Conservation (phyloP, 495 filamentous ascomycete genomes). For the Penicillium cataractarum region DNA sequence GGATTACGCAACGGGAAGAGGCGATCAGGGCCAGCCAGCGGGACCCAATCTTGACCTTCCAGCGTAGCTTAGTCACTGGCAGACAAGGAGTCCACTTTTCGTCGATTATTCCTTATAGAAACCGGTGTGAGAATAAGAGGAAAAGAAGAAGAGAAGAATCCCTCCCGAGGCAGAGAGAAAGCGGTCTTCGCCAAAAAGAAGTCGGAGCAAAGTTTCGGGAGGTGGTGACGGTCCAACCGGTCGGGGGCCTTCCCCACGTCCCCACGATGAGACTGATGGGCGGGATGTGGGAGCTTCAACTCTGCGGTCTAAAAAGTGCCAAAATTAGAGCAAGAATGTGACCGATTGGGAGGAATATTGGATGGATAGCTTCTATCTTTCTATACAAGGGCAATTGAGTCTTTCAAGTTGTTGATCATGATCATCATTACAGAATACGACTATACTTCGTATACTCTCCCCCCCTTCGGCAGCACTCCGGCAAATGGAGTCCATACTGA, state of each 20-base stretch:
- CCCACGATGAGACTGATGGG: constrained; percentile 7
- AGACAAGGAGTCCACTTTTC: not conserved
- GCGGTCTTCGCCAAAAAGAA: not conserved
- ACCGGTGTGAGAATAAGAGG: not conserved
- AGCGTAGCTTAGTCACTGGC: constrained; percentile 4
- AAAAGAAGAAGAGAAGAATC: not conserved
- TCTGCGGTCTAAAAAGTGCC: not conserved
- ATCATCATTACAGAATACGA: not conserved
- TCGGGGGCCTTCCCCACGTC: constrained; percentile 19
- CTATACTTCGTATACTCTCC: not conserved
- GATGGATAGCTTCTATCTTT: not conserved
- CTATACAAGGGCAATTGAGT: not conserved
- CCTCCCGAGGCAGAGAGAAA: constrained; percentile 3
- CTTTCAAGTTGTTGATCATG: not conserved
- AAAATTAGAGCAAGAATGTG: not conserved
- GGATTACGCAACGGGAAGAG: constrained; percentile 16
- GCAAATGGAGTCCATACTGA: not conserved
- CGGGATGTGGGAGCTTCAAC: not conserved
- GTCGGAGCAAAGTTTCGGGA: constrained; percentile 7
- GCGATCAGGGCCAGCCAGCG: constrained; percentile 2
- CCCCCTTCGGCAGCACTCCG: not conserved
- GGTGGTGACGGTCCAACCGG: constrained; percentile 3
- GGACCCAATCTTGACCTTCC: too few relatives aligned
- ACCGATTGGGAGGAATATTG: not conserved
- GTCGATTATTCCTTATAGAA: not conserved